phyloP scores from a whole-genome alignment of 768 basidiomycete genomes.

The Ramaria rubella region DNA sequence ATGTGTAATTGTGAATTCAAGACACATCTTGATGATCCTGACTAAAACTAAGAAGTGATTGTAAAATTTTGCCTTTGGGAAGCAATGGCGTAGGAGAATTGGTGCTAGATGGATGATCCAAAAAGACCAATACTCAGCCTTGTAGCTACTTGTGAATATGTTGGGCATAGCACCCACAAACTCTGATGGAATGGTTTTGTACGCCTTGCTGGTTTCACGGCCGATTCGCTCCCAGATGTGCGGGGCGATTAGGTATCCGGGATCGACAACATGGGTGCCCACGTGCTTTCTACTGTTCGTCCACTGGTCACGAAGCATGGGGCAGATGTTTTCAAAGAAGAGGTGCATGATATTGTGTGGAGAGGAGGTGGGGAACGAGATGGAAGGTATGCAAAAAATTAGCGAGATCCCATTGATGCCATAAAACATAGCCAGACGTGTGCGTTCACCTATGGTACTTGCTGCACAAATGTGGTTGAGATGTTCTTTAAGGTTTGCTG shows the following conservation, averaged over 20 bases:
- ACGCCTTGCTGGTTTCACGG: conserved; percentile 20
- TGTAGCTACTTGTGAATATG: conserved; percentile 14
- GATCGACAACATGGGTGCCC: not conserved
- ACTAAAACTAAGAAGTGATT: conserved; percentile 22
- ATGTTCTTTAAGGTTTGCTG: not conserved
- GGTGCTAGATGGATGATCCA: conserved; percentile 23
- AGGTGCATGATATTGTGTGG: conserved; percentile 48
- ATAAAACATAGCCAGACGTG: not conserved
- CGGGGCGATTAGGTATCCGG: not conserved
- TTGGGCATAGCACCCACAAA: conserved; percentile 15
- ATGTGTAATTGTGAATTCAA: conserved; percentile 17
- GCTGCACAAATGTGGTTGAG: not conserved
- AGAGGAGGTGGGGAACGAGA: conserved; percentile 31
- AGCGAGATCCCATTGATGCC: conserved; percentile 1
- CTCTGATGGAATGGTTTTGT: conserved; percentile 21
- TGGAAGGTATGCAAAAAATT: conserved; percentile 13
- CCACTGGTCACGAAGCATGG: conserved; percentile 27
- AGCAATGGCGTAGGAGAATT: conserved; percentile 16
- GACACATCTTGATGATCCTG: conserved; percentile 17
- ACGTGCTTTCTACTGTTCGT: conserved; percentile 10
- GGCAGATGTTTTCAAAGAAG: conserved; percentile 38
- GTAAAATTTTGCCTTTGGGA: conserved; percentile 20
- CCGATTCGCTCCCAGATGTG: conserved; percentile 39
- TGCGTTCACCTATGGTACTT: not conserved
- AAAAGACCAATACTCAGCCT: conserved; percentile 22